Percentiles rank a stretch among this genome's conserved stretches.
These are phyloP conservation scores for Phytophthora crassamura DNA, from an alignment of 352 stramenopile genomes.

Conservation along the genomic window DNA sequence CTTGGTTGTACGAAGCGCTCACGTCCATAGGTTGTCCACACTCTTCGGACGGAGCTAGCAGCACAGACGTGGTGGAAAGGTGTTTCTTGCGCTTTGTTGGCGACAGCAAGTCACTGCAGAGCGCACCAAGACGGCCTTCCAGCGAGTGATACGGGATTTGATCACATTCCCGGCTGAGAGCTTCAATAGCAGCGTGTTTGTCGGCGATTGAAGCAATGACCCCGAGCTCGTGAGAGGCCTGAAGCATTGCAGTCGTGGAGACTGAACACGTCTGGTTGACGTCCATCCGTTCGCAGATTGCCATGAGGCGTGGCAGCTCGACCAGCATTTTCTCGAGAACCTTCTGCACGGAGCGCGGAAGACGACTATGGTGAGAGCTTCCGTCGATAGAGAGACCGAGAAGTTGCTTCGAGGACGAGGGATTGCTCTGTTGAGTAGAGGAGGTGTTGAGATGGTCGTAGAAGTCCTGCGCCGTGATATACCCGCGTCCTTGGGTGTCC, in stretches of 20 bases:
- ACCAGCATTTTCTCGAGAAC: conserved; percentile 73
- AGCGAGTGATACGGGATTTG: conserved; percentile 58
- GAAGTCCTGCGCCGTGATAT: conserved; percentile 62
- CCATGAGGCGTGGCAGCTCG: conserved; percentile 46
- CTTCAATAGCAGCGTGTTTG: conserved; percentile 59
- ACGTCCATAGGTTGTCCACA: conserved; percentile 22
- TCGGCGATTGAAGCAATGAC: conserved; percentile 65
- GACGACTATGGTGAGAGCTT: conserved; percentile 5
- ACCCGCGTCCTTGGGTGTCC: conserved; percentile 67
- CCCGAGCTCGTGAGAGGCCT: conserved; percentile 64
- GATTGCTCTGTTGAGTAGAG: conserved; percentile 15
- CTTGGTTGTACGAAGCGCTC: conserved; percentile 23
- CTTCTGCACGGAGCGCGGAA: conserved; percentile 72
- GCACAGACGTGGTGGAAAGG: conserved; percentile 69
- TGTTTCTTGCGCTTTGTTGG: conserved; percentile 74
- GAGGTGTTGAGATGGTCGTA: conserved; percentile 71
- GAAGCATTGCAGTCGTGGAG: conserved; percentile 52
- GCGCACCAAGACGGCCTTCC: conserved; percentile 46
- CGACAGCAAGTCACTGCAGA: conserved; percentile 75
- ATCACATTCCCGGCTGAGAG: conserved; percentile 34
- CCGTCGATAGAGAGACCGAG: conserved; percentile 42
- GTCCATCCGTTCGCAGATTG: conserved; percentile 61
- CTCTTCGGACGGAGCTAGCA: conserved; percentile 68
- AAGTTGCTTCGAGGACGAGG: conserved; percentile 31
- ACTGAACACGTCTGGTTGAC: conserved; percentile 48